These are phyloP conservation scores for Nitzschia inconspicua DNA, from an alignment of 108 stramenopile genomes.

Conservation along the genomic window DNA sequence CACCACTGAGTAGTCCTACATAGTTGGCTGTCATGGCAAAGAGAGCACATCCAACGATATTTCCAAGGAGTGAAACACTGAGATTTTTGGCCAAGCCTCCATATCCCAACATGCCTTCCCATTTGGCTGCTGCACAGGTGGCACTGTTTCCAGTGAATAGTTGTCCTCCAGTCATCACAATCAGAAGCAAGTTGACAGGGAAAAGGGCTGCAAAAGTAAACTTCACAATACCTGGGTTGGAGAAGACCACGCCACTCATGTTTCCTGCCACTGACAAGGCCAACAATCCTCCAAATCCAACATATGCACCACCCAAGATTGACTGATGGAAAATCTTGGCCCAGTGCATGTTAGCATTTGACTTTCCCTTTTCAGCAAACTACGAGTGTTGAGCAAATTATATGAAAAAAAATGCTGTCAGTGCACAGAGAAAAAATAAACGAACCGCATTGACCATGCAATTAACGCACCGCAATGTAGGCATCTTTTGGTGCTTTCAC, in stretches of 20 bases:
- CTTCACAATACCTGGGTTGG: conserved; percentile 27
- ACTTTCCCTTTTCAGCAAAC: too few relatives aligned
- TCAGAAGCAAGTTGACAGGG: conserved; percentile 22
- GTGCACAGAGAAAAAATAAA: too few relatives aligned
- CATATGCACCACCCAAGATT: conserved; percentile 16
- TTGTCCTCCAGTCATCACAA: conserved; percentile 15
- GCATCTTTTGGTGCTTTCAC: conserved; percentile 5
- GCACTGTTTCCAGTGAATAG: conserved; percentile 30
- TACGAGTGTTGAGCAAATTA: too few relatives aligned
- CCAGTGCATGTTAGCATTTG: too few relatives aligned
- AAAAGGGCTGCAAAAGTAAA: conserved; percentile 9
- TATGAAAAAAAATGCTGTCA: too few relatives aligned
- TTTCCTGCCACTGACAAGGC: conserved; percentile 17
- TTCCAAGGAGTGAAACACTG: conserved; percentile 19
- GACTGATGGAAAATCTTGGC: conserved; percentile 12
- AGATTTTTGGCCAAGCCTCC: conserved; percentile 18
- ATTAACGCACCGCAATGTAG: background rate
- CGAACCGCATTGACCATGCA: too few relatives aligned
- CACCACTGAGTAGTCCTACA: conserved; percentile 14
- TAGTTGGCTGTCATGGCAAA: conserved; percentile 16
- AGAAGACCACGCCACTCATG: conserved; percentile 10
- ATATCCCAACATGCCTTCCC: conserved; percentile 7
- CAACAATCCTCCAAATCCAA: conserved; percentile 20
- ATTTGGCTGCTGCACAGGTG: background rate
- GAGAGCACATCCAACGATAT: conserved; percentile 34